These are phyloP conservation scores for Taxawa tesnikishii DNA, from an alignment of 2,329 filamentous ascomycete genomes.

Conservation along the genomic window DNA sequence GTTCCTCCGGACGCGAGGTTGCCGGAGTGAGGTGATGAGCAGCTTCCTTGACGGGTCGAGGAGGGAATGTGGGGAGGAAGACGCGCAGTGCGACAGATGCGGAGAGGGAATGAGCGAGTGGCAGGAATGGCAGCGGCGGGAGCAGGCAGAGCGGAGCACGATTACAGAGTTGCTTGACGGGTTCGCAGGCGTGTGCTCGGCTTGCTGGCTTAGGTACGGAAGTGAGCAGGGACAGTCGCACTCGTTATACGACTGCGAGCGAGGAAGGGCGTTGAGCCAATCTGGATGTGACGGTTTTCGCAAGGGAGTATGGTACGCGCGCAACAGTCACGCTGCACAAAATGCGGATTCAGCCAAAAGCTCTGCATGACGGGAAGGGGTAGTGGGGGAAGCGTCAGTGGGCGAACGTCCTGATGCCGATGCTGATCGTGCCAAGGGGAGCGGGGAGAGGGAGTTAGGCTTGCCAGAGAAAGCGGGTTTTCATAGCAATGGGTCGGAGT, in stretches of 20 bases:
- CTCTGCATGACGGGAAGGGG: neutral
- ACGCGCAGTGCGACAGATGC: conserved; percentile 3
- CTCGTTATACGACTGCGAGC: neutral
- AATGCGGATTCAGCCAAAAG: neutral
- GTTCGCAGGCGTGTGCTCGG: neutral
- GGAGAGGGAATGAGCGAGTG: conserved; percentile 3
- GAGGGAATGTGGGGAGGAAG: neutral
- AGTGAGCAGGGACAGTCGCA: neutral
- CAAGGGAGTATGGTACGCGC: neutral
- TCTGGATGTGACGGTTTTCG: too few species aligned
- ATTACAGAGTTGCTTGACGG: conserved; percentile 1
- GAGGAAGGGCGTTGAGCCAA: too few species aligned
- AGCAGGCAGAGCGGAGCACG: conserved; percentile 1
- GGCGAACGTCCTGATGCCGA: neutral
- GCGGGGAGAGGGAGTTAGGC: neutral
- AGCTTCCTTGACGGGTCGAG: conserved; percentile 1
- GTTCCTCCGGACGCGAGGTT: conserved; percentile 1
- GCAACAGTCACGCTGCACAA: neutral
- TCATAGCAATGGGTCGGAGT: too few species aligned
- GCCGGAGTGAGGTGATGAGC: conserved; percentile 1
- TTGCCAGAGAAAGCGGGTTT: neutral
- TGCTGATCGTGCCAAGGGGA: neutral
- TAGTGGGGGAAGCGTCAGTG: neutral
- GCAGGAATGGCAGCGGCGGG: too few species aligned
- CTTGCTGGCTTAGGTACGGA: conserved; percentile 2